Evolutionary conservation across 345 rosid species (phyloP).

Genomic region (Luvunga scandens): DNA sequence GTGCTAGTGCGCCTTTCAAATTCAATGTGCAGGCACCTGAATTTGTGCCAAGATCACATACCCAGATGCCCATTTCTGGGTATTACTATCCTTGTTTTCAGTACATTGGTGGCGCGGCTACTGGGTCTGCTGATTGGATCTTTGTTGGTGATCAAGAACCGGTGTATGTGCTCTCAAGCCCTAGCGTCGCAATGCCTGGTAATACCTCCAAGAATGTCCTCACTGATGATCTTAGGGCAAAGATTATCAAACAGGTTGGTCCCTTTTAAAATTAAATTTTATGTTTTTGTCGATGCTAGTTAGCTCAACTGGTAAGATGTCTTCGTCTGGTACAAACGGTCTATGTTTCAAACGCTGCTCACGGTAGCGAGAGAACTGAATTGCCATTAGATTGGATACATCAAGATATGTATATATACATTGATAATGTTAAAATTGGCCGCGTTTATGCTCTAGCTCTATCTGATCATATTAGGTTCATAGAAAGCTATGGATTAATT

Average conservation of each 20-base stretch:
- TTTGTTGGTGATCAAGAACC: constrained; percentile 72
- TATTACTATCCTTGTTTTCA: constrained; percentile 69
- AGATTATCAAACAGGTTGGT: constrained; percentile 85
- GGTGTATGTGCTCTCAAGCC: constrained; percentile 47
- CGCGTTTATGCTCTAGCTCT: neutral
- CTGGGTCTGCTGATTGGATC: constrained; percentile 79
- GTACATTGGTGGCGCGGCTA: constrained; percentile 46
- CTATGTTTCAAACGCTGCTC: neutral
- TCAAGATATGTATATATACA: neutral
- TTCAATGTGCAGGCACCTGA: constrained; percentile 95
- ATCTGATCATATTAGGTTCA: neutral
- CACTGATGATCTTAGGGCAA: constrained; percentile 69
- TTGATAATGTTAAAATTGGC: neutral
- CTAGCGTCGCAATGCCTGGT: constrained; percentile 38
- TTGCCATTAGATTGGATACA: neutral
- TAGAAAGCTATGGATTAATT: neutral
- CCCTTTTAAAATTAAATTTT: too few relatives aligned
- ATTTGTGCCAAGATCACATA: constrained; percentile 69
- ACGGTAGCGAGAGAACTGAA: neutral
- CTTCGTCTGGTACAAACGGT: neutral
- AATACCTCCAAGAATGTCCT: constrained; percentile 51
- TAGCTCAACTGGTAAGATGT: neutral
- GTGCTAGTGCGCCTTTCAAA: constrained; percentile 51
- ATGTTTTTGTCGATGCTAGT: neutral
- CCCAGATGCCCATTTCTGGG: constrained; percentile 52